Conservation (phyloP, 2,329 filamentous ascomycete genomes). For the Diaporthe australafricana region DNA sequence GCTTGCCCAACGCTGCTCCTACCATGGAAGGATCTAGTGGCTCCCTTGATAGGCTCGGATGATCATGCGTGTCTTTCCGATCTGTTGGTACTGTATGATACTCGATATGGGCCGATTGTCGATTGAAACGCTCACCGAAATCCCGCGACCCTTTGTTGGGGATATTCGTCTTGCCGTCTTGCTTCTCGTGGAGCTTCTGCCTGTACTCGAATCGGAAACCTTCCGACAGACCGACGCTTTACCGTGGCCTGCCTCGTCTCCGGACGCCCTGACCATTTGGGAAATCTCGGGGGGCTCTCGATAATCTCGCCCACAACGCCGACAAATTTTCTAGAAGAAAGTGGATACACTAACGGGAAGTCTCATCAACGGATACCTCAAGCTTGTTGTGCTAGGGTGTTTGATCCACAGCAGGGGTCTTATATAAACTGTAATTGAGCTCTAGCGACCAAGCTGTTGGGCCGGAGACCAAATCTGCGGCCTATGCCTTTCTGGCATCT, state of each 20-base stretch:
- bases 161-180: neutral
- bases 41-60: constrained; percentile 11
- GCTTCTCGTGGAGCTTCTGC: constrained; percentile 2
- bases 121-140: constrained; percentile 20
- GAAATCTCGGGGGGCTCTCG: neutral
- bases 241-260: neutral
- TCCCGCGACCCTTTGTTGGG: neutral
- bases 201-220: neutral
- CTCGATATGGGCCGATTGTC: constrained; percentile 16
- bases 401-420: constrained; percentile 18
- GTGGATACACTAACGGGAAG: constrained; percentile 14
- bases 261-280: constrained; percentile 1
- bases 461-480: constrained; percentile 14
- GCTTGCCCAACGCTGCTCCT: constrained; percentile 10
- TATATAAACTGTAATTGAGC: constrained; percentile 1
- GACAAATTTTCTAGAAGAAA: constrained; percentile 26
- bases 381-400: constrained; percentile 15
- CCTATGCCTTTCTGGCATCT: neutral
- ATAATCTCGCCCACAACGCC: constrained; percentile 23
- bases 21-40: neutral
- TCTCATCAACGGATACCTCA: constrained; percentile 19
- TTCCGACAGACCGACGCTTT: constrained; percentile 14
- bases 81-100: constrained; percentile 1
- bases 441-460: constrained; percentile 16
- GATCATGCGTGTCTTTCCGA: neutral